A percentile compares a stretch with the other conserved stretches of the same genome.
Evolutionary conservation across 75 land plant genomes (phyloP).

Genomic region (Pseudotsuga menziesii): DNA sequence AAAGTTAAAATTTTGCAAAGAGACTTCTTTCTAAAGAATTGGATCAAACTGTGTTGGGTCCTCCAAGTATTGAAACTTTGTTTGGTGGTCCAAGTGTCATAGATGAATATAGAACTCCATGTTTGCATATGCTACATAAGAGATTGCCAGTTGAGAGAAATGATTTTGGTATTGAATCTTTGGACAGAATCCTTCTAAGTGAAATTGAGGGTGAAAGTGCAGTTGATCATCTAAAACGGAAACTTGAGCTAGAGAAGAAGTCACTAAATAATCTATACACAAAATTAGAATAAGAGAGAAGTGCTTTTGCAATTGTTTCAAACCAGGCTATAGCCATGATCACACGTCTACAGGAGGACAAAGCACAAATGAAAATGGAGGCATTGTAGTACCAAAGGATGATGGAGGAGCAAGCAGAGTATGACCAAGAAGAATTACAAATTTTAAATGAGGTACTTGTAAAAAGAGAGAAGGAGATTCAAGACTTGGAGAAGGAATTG

Average conservation of each 20-base stretch:
- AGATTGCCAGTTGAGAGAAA: slow-evolving; percentile 54
- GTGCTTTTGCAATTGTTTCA: slow-evolving; percentile 68
- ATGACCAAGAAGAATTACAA: slow-evolving; percentile 63
- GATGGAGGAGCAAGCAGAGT: slow-evolving; percentile 83
- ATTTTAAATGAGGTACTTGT: slow-evolving; percentile 42
- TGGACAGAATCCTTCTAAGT: slow-evolving; percentile 58
- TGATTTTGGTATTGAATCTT: slow-evolving; percentile 56
- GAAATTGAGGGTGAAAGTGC: slow-evolving; percentile 65
- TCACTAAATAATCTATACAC: slow-evolving; percentile 36
- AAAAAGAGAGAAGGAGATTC: slow-evolving; percentile 49
- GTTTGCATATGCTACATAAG: slow-evolving; percentile 33
- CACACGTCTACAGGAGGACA: slow-evolving; percentile 86
- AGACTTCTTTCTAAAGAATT: slow-evolving; percentile 8
- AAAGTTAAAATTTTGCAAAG: not conserved
- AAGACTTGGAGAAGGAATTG: slow-evolving; percentile 55
- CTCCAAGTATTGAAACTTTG: not conserved
- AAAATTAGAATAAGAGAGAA: slow-evolving; percentile 83
- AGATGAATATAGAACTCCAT: slow-evolving; percentile 27
- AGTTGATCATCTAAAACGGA: slow-evolving; percentile 47
- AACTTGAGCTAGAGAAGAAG: slow-evolving; percentile 46
- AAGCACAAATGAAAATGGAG: slow-evolving; percentile 81
- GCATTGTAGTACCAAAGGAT: slow-evolving; percentile 69
- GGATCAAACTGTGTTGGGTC: slow-evolving; percentile 26
- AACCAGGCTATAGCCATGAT: slow-evolving; percentile 96
- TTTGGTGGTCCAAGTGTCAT: slow-evolving; percentile 23